phyloP scores from a whole-genome alignment of 164 flowering plant species.

The Piper betle region DNA sequence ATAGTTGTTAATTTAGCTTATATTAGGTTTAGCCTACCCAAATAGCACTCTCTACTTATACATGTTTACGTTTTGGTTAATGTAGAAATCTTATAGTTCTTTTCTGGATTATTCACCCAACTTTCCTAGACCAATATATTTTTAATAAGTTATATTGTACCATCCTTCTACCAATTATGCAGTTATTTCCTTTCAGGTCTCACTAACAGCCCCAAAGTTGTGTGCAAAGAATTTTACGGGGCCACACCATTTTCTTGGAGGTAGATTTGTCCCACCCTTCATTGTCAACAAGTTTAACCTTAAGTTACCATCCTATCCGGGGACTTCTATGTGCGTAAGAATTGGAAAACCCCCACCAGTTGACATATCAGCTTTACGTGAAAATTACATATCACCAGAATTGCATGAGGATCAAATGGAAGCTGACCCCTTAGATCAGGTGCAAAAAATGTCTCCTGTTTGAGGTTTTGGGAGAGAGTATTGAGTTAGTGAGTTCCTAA shows the following conservation, averaged over 20 bases:
- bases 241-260: constrained; percentile 90
- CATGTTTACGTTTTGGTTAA: no score
- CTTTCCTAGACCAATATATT: no score
- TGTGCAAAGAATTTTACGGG: constrained; percentile 87
- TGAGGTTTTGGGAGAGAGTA: no score
- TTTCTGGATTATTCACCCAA: no score
- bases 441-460: constrained; percentile 10
- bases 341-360: constrained; percentile 74
- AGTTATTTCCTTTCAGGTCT: constrained; percentile 39
- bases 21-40: no score
- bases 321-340: constrained; percentile 91
- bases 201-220: constrained; percentile 90
- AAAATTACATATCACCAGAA: constrained; percentile 82
- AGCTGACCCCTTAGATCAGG: constrained; percentile 84
- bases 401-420: constrained; percentile 65
- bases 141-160: no score
- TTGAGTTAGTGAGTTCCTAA: background rate
- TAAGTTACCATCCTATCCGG: constrained; percentile 67
- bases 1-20: no score
- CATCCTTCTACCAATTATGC: background rate
- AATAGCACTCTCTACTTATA: no score
- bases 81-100: no score
- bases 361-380: constrained; percentile 80
- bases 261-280: constrained; percentile 85
- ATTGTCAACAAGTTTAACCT: constrained; percentile 67